Evolutionary conservation across 2,329 filamentous ascomycete genomes (phyloP).

Genomic region (Gaeumannomyces tritici): DNA sequence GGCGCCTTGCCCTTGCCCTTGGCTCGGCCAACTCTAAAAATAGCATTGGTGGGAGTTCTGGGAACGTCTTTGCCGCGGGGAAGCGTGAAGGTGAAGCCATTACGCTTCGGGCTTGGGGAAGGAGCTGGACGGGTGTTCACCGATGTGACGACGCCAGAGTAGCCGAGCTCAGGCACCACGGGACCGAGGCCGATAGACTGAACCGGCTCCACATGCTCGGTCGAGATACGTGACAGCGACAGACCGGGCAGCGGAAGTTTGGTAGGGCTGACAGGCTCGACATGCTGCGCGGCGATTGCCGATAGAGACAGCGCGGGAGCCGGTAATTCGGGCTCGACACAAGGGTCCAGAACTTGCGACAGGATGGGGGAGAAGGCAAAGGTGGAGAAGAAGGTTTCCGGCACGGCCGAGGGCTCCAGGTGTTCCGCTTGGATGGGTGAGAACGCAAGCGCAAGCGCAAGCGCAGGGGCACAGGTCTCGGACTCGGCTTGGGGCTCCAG

Average conservation of each 20-base stretch:
- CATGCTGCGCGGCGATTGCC: slow-evolving; percentile 14
- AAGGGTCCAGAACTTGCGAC: slow-evolving; percentile 11
- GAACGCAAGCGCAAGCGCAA: slow-evolving; percentile 7
- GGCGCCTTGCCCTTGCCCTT: slow-evolving; percentile 31
- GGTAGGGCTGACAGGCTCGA: slow-evolving; percentile 14
- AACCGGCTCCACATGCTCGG: slow-evolving; percentile 20
- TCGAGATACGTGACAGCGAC: slow-evolving; percentile 24
- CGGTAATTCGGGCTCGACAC: slow-evolving; percentile 11
- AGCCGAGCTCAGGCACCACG: slow-evolving; percentile 20
- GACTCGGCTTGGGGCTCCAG: slow-evolving; percentile 32
- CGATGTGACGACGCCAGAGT: slow-evolving; percentile 28
- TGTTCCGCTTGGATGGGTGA: slow-evolving; percentile 5
- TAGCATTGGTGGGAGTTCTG: slow-evolving; percentile 27
- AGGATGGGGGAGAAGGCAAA: slow-evolving; percentile 23
- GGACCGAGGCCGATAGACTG: slow-evolving; percentile 8
- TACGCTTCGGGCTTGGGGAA: slow-evolving; percentile 40
- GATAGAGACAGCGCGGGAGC: slow-evolving; percentile 11
- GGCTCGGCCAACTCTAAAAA: slow-evolving; percentile 32
- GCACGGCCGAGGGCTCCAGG: slow-evolving; percentile 9
- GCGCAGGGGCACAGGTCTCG: slow-evolving; percentile 11
- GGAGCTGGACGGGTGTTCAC: slow-evolving; percentile 36
- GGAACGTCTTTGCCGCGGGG: slow-evolving; percentile 33
- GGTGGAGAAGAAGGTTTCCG: slow-evolving; percentile 10
- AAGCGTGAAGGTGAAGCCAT: slow-evolving; percentile 50
- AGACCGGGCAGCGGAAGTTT: slow-evolving; percentile 15